Evolutionary conservation across 257 asterid species (phyloP), one percentile per base, ranked within the genome.

Genomic region (Nicotiana obtusifolia): DNA sequence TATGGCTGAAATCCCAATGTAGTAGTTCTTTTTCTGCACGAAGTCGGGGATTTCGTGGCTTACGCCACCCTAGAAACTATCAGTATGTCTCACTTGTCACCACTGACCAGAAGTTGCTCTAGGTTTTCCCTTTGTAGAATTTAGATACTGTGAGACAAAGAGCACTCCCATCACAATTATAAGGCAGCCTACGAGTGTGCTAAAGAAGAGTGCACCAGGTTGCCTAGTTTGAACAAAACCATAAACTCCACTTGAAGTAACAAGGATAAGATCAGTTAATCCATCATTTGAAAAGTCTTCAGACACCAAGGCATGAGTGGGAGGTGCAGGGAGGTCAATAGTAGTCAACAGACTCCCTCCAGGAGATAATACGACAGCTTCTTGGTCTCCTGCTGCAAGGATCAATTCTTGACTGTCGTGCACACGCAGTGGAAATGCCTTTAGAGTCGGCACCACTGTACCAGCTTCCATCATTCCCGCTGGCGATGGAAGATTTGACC

Each of bases 331-430:
- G 76, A 96, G 98, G 52, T 96, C 97, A 13, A 96, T 53, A 4
- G 89, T 52, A 9, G 98, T 64, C 59, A 93, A 82, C 60, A 88
- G 1, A 84, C 97, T 90, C 82, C 98, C 99, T 47, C 98, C 95
- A 4, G 98, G 98, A 62, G 98, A 94, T 76, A 96, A 59, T 24
- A 96, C 88, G 16, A 85, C 88, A 1, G 97, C 98, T 87, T 94
- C 99, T 88, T 93, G 94, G 86, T 94, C 98, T 75, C 99, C 99
- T n/a, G 93, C 97, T 2, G 89, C 99, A 10, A 96, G 98, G 88
- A 96, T 92, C 87, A 96, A 26, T 80, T 88, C 91, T 78, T 88
- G 93, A 88, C 81, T 87, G 78, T 96, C 98, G 24, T 93, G 98
- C 19, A 85, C 86, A 62, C 95, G 97, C 33, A 96, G 84, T 15